phyloP scores from a whole-genome alignment of 306 rosid genomes.

The Myrica gale region DNA sequence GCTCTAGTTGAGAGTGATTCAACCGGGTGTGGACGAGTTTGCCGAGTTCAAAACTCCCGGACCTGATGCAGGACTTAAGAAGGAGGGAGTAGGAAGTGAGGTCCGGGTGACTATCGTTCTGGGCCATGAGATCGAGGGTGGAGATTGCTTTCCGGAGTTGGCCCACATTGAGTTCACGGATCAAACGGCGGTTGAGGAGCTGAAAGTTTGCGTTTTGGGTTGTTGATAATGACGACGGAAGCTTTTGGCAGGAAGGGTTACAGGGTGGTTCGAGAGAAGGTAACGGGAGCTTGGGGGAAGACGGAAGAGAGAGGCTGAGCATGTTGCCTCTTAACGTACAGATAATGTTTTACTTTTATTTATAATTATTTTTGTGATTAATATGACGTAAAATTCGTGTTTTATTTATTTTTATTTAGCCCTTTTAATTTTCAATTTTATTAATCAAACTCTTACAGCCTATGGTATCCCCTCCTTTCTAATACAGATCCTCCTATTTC shows the following conservation, averaged over 20 bases:
- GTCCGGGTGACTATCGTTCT: conserved; percentile 11
- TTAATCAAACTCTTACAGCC: no score
- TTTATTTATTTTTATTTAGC: no score
- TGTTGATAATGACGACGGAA: neutral
- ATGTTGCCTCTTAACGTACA: neutral
- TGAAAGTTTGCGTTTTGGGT: neutral
- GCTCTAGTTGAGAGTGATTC: conserved; percentile 32
- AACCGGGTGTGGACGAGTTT: conserved; percentile 48
- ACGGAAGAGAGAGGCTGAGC: conserved; percentile 11
- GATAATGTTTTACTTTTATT: no score
- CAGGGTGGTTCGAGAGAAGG: conserved; percentile 13
- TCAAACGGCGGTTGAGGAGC: neutral
- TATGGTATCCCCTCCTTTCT: no score
- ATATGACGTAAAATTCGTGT: no score
- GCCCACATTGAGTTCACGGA: conserved; percentile 24
- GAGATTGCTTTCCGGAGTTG: conserved; percentile 45
- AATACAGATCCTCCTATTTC: no score
- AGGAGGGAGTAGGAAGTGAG: conserved; percentile 39
- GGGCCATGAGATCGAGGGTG: conserved; percentile 28
- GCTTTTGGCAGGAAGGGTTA: neutral
- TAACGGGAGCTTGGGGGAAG: conserved; percentile 1
- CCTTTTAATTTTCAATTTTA: no score
- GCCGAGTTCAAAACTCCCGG: conserved; percentile 38
- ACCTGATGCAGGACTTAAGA: conserved; percentile 55
- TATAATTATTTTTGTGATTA: no score